Base-by-base conservation (phyloP, 192 early-diverging fungal species). In the Haplosporangium gracile region DNA sequence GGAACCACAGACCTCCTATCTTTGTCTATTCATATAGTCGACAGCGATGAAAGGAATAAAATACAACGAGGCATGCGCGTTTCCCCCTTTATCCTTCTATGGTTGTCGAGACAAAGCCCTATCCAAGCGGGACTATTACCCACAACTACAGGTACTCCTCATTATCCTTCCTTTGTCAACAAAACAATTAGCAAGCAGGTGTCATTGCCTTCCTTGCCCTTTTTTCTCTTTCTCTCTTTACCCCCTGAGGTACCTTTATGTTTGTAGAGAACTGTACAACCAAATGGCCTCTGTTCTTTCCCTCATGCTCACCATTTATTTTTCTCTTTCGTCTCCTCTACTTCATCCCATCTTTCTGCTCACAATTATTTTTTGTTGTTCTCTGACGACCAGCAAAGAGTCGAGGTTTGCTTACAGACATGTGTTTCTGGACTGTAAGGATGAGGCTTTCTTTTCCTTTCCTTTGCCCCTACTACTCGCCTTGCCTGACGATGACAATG, bases 191-290 rank as follows among this genome's bases (percentile, higher is more conserved):
- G 1, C 60, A 65, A 65, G 1, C 60, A 34, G 60, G 29, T 29
- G 13, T 65, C 60, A 32, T 65, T 32, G 2, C 60, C 29, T 9
- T 7, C 16, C 26, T 63, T 26, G 2, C 10, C 26, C 60, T 26
- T 16, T n/a, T 7, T n/a, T n/a, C 18, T 24, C 57, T 26, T 13
- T 55, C 24, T 55, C n/a, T n/a, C 1, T 9, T 57, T 26, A 22
- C 47, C 49, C 47, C 49, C 18, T 18, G 11, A 65, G 29, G 60
- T 65, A 65, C 60, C 60, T 65, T 65, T 15, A 65, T 65, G 29
- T 65, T 65, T 65, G 60, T 65, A 65, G 60, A 65, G 60, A 11
- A 65, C 32, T 65, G 60, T 65, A 65, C 60, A 26, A 65, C 60
- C 60, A 26, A 65, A 11, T 65, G 60, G 60, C 4, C 26, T 65